Evolutionary conservation across 2,329 filamentous ascomycete species (phyloP), one percentile per base, ranked within the genome.

Genomic region (Sporothrix pallida): DNA sequence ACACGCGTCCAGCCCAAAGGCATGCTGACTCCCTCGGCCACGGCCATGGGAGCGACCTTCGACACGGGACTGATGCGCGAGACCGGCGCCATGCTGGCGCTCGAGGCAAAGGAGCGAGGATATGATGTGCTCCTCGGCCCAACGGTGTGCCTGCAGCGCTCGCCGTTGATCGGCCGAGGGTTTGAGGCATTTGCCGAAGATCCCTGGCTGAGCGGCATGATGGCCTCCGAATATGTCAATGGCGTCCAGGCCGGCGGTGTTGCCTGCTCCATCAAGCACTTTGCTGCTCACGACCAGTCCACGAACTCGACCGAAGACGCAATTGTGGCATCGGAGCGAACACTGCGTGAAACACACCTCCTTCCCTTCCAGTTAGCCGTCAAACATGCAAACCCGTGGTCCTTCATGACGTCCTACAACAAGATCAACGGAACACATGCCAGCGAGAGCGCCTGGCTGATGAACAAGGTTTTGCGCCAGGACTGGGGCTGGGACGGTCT

Each of bases 381-480:
- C 52, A 56, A 56, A 23, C 52, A 92, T 76, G 88, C 90, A 20
- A 89, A 91, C 72, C 89, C 90, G 3, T 91, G 90, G 89, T 89
- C 89, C 9, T 80, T 92, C 62, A 92, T 92, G 90, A 87, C 87
- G 5, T 89, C 89, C 1, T 92, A 92, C 78, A 92, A 92, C 77
- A 82, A 90, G 48, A 81, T 92, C 76, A 92, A 92, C 79, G 90
- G 90, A 7, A 80, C 87, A 4, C 88, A 90, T 76, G 86, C 87
- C 23, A 87, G 88, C 75, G 86, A 88, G 84, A 87, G 90, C 76
- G 81, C 79, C 13, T 83, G 87, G 72, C 86, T 86, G 0, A 81
- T 90, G 31, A 86, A 85, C 74, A 83, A 86, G 42, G 88, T 90
- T n/a, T 82, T 90, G 44, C 84, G 88, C 42, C 86, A 85, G 44